Evolutionary conservation across 345 rosid genomes (phyloP).

Genomic region (Hibiscus mutabilis): DNA sequence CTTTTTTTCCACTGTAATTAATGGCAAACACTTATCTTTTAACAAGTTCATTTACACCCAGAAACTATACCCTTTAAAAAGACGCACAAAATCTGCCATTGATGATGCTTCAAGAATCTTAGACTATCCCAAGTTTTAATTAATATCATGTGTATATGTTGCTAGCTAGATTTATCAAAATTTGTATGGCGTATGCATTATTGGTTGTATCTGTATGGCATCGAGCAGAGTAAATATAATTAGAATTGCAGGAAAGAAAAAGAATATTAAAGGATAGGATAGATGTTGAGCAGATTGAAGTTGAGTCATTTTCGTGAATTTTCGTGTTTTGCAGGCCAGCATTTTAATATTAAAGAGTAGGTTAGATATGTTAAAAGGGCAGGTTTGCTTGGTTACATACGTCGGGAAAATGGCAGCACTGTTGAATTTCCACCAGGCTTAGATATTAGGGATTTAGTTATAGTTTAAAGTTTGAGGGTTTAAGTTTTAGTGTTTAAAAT

Average conservation of each 20-base stretch:
- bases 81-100: neutral
- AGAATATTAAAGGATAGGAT: neutral
- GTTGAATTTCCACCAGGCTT: neutral
- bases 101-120: neutral
- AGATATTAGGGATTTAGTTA: too few species aligned
- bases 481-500: too few species aligned
- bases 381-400: neutral
- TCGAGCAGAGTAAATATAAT: neutral
- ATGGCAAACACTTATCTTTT: slow-evolving; percentile 18
- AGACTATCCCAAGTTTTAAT: neutral
- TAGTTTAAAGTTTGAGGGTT: too few species aligned
- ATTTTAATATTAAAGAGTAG: slow-evolving; percentile 1
- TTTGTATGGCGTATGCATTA: neutral
- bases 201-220: slow-evolving; percentile 3
- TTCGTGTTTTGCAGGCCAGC: slow-evolving; percentile 10
- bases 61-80: neutral
- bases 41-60: slow-evolving; percentile 16
- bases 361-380: slow-evolving; percentile 2
- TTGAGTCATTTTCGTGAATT: slow-evolving; percentile 3
- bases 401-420: neutral
- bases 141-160: neutral
- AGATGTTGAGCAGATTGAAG: neutral
- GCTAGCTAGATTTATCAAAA: neutral
- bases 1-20: slow-evolving; percentile 9
- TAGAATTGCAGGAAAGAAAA: neutral